Evolutionary conservation across 2,329 filamentous ascomycete genomes (phyloP).

Genomic region (Colletotrichum coccodes): DNA sequence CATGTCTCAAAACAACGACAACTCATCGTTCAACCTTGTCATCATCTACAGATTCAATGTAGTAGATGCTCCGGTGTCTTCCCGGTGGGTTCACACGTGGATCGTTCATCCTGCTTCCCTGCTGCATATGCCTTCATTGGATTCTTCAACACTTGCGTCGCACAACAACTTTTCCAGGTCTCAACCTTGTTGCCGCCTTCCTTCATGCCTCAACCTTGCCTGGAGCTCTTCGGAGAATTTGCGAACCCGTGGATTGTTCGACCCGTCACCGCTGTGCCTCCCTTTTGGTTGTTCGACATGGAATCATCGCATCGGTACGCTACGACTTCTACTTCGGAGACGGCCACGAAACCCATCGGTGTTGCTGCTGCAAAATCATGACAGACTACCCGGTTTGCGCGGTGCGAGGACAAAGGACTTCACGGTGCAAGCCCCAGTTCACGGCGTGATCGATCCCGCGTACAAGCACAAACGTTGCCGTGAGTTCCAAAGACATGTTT

Average conservation of each 20-base stretch:
- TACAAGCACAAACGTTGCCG: not conserved
- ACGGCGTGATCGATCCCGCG: not conserved
- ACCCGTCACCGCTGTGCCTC: not conserved
- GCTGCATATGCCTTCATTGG: not conserved
- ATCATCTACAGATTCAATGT: not conserved
- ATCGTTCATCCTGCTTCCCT: not conserved
- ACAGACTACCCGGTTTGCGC: not conserved
- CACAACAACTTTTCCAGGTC: not conserved
- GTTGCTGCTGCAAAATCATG: not conserved
- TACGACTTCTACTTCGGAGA: not conserved
- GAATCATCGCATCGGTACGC: not conserved
- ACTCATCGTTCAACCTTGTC: not conserved
- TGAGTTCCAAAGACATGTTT: not conserved
- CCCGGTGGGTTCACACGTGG: not conserved
- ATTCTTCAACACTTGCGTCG: not conserved
- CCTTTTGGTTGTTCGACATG: not conserved
- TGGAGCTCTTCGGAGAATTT: constrained; percentile 13
- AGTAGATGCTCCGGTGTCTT: not conserved
- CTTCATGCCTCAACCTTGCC: not conserved
- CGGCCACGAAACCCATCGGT: not conserved
- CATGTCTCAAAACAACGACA: not conserved
- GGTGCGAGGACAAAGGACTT: not conserved
- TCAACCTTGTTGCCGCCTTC: not conserved
- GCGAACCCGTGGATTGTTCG: constrained; percentile 4
- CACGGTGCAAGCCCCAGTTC: not conserved